Evolutionary conservation across 2,329 filamentous ascomycete species (phyloP).

Genomic region (Arthroderma sp.): DNA sequence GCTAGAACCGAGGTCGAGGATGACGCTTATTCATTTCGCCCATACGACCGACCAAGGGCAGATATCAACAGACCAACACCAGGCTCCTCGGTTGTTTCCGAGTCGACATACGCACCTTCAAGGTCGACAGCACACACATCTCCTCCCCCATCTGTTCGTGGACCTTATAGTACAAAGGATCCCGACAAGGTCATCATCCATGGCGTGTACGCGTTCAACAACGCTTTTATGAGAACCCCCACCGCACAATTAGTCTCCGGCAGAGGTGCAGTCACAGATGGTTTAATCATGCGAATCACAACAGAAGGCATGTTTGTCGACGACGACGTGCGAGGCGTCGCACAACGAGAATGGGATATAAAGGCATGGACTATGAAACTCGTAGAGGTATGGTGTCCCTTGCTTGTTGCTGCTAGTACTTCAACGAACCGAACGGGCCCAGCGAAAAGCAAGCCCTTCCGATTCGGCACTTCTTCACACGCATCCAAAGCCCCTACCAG

Average conservation of each 20-base stretch:
- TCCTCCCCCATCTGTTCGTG: constrained; percentile 63
- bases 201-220: constrained; percentile 85
- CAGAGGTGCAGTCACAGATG: constrained; percentile 76
- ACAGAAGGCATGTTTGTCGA: constrained; percentile 95
- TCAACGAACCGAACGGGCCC: constrained; percentile 16
- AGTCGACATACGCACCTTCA: constrained; percentile 75
- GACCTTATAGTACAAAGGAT: constrained; percentile 74
- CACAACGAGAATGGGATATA: constrained; percentile 96
- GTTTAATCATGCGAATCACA: constrained; percentile 78
- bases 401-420: constrained; percentile 38
- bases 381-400: constrained; percentile 73
- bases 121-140: constrained; percentile 73
- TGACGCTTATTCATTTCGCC: constrained; percentile 58
- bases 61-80: constrained; percentile 32
- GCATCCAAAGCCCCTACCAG: constrained; percentile 43
- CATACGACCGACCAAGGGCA: constrained; percentile 57
- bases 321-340: constrained; percentile 78
- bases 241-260: constrained; percentile 80
- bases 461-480: constrained; percentile 35
- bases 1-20: constrained; percentile 42
- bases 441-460: constrained; percentile 21
- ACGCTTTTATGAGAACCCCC: constrained; percentile 75
- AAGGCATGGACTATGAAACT: constrained; percentile 95
- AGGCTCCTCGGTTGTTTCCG: constrained; percentile 61
- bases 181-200: constrained; percentile 93